A percentile compares a stretch with the other conserved stretches of the same genome.
Conservation (phyloP, 2,329 filamentous ascomycete genomes). For the Venturia effusa region DNA sequence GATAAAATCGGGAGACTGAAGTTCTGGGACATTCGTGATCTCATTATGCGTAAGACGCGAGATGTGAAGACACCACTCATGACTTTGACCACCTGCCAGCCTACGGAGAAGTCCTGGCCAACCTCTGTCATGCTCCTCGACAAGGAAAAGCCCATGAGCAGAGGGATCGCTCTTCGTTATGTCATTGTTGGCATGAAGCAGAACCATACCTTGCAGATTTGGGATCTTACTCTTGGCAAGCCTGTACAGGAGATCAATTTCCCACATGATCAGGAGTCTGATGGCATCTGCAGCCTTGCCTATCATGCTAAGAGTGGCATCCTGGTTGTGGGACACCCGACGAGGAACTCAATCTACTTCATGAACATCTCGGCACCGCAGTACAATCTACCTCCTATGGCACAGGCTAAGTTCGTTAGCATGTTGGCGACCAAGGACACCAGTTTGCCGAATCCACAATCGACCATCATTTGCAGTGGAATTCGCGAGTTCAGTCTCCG, state of each 20-base stretch:
- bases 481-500: conserved; percentile 90
- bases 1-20: conserved; percentile 95
- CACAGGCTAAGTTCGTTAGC: conserved; percentile 79
- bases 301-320: conserved; percentile 91
- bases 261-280: conserved; percentile 89
- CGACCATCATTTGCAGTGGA: conserved; percentile 94
- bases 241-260: conserved; percentile 95
- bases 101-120: conserved; percentile 90
- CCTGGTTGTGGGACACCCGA: conserved; percentile 90
- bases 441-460: conserved; percentile 70
- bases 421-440: conserved; percentile 51
- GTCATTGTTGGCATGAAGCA: conserved; percentile 98
- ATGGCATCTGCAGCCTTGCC: conserved; percentile 93
- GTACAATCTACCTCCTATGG: conserved; percentile 70
- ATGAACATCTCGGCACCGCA: conserved; percentile 88
- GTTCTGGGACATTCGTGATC: conserved; percentile 91
- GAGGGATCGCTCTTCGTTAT: conserved; percentile 81
- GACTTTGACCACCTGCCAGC: conserved; percentile 75
- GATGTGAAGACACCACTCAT: conserved; percentile 80
- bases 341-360: conserved; percentile 95
- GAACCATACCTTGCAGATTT: conserved; percentile 95
- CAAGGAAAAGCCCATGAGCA: conserved; percentile 87
- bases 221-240: conserved; percentile 92
- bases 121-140: conserved; percentile 94
- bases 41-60: conserved; percentile 43